Evolutionary conservation across 2,329 filamentous ascomycete species (phyloP).

Genomic region (Aspergillus persii): DNA sequence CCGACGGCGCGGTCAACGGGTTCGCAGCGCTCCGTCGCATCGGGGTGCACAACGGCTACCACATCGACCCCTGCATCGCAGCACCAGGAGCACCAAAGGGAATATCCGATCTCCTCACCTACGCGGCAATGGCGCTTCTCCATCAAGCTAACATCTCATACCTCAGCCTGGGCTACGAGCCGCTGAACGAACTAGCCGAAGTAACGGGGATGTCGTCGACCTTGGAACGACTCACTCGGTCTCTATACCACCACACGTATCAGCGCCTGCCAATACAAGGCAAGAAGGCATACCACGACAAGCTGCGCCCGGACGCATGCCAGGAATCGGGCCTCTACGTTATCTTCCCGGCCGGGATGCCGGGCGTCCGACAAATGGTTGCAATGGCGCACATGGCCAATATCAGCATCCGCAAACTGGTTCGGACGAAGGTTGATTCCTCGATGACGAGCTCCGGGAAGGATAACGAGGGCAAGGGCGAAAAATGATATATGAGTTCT

Average conservation of each 20-base stretch:
- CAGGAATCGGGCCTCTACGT: slow-evolving; percentile 35
- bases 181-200: slow-evolving; percentile 29
- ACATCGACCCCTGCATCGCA: slow-evolving; percentile 43
- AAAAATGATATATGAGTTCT: background rate
- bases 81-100: slow-evolving; percentile 35
- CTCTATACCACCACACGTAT: slow-evolving; percentile 33
- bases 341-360: slow-evolving; percentile 35
- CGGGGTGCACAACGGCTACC: slow-evolving; percentile 38
- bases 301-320: slow-evolving; percentile 35
- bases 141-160: slow-evolving; percentile 33
- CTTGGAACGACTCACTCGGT: slow-evolving; percentile 28
- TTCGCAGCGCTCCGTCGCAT: slow-evolving; percentile 41
- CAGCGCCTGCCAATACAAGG: slow-evolving; percentile 34
- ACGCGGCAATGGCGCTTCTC: slow-evolving; percentile 39
- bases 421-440: background rate
- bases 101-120: slow-evolving; percentile 39
- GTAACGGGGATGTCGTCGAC: slow-evolving; percentile 31
- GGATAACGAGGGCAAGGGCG: background rate
- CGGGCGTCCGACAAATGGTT: slow-evolving; percentile 30
- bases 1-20: slow-evolving; percentile 31
- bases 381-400: slow-evolving; percentile 41
- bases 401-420: slow-evolving; percentile 32
- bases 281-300: slow-evolving; percentile 43
- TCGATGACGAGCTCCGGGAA: background rate
- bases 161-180: slow-evolving; percentile 42